Evolutionary conservation across 805 yeast genomes (phyloP).

Genomic region (Isabelozyma rhagii): DNA sequence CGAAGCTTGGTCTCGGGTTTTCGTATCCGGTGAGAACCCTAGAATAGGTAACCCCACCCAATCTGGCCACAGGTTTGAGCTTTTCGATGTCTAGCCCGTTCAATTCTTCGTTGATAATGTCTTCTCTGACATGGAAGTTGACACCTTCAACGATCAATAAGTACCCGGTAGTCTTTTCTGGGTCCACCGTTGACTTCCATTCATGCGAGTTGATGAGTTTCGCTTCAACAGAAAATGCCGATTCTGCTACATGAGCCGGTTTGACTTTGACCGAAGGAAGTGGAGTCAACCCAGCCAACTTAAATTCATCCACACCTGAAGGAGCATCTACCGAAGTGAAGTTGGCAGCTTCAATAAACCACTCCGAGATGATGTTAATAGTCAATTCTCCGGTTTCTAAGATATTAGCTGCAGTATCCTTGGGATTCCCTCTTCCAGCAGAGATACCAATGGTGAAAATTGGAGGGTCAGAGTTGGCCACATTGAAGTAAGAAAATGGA

Average conservation of each 20-base stretch:
- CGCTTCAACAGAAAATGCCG: constrained; percentile 58
- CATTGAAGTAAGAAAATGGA: constrained; percentile 56
- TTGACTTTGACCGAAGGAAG: constrained; percentile 41
- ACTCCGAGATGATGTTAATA: constrained; percentile 56
- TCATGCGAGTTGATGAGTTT: constrained; percentile 44
- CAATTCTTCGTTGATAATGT: constrained; percentile 40
- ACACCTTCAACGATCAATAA: constrained; percentile 52
- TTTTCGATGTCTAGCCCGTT: constrained; percentile 42
- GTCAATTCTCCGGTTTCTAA: constrained; percentile 52
- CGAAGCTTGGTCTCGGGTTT: constrained; percentile 41
- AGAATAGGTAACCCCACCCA: constrained; percentile 47
- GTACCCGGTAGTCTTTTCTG: constrained; percentile 32
- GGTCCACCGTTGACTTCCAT: constrained; percentile 40
- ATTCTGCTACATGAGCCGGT: constrained; percentile 58
- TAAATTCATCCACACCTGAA: constrained; percentile 51
- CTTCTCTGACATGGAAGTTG: constrained; percentile 56
- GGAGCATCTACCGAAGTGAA: constrained; percentile 48
- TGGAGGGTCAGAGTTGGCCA: constrained; percentile 56
- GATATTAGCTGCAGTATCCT: constrained; percentile 51
- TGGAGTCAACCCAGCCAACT: constrained; percentile 51
- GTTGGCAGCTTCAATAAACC: constrained; percentile 66
- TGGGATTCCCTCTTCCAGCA: constrained; percentile 31
- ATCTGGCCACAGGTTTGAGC: constrained; percentile 52
- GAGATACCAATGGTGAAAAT: constrained; percentile 50
- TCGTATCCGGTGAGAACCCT: constrained; percentile 46